Conservation (phyloP, 345 rosid genomes). For the Acer saccharum region DNA sequence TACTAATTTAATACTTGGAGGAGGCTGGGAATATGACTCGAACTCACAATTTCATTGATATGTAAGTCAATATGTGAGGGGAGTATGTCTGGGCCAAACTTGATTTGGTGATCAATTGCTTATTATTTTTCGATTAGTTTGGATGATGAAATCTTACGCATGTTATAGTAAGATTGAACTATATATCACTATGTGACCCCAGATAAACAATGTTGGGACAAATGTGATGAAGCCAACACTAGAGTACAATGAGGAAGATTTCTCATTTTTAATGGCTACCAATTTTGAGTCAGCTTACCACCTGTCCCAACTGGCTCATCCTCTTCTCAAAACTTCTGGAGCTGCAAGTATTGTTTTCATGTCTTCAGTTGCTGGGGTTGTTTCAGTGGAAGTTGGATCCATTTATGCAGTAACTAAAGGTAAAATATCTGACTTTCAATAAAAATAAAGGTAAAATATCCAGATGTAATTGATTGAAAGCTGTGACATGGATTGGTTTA, state of each 20-base stretch:
- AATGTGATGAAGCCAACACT: constrained; percentile 34
- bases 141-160: no score
- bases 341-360: constrained; percentile 57
- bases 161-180: not conserved
- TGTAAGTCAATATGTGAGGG: no score
- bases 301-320: constrained; percentile 58
- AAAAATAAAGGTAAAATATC: no score
- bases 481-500: constrained; percentile 20
- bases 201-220: constrained; percentile 63
- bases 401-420: constrained; percentile 54
- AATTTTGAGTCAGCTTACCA: constrained; percentile 35
- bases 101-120: no score
- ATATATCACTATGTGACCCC: not conserved
- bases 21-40: no score
- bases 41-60: no score
- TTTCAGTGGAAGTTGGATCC: constrained; percentile 24
- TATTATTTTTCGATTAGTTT: no score
- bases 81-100: no score
- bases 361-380: constrained; percentile 49
- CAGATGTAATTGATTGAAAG: no score
- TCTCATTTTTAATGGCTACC: constrained; percentile 28
- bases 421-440: not conserved
- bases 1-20: no score
- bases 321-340: constrained; percentile 54
- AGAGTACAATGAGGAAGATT: constrained; percentile 43